Base-by-base conservation (phyloP, 257 asterid genomes). In the Solanum commersonii region DNA sequence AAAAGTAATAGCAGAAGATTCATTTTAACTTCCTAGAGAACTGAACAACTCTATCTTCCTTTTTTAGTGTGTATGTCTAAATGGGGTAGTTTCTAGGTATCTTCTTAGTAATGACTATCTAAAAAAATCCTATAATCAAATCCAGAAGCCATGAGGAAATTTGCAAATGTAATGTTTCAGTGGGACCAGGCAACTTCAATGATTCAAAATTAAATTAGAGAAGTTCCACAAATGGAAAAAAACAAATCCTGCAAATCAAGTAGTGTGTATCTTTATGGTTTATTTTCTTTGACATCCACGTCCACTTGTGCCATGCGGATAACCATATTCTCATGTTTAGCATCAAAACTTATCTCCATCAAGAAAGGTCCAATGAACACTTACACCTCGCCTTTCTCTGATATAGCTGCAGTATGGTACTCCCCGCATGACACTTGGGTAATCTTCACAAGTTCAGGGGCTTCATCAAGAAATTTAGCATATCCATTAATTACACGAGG, bases 301-400 rank as follows among this genome's bases (percentile, higher is more conserved):
- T 85, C 72, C 91, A 70, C 82, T 84, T 16, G 84, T 87, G 91
- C 85, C 92, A 89, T 89, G 91, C 15, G 90, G 89, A 89, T 79
- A 87, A 85, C 90, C 88, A 89, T 88, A 87, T 63, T 87, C 90
- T 87, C 91, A 87, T 91, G 94, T 92, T 89, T 90, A 84, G 88
- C 38, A 87, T 81, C 91, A 89, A 83, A 89, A 92, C 82, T 67
- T 67, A 85, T 89, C 87, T 86, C 90, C 90, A 88, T 87, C 89
- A 91, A 81, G 74, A 88, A 90, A 89, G 91, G 89, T 92, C 94
- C 93, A 90, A 68, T 88, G 73, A 93, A 88, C 94, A 96, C 99
- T 97, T 96, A 97, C 99, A 97, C 99, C 94, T 97, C 99, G 87
- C 98, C 98, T 20, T 91, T 88, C 85, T 97, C 98, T 23, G 99